A percentile compares a stretch with the other conserved stretches of the same genome.
These are phyloP conservation scores for Tuber microsphaerosporum DNA, from an alignment of 495 filamentous ascomycete genomes.

Conservation along the genomic window DNA sequence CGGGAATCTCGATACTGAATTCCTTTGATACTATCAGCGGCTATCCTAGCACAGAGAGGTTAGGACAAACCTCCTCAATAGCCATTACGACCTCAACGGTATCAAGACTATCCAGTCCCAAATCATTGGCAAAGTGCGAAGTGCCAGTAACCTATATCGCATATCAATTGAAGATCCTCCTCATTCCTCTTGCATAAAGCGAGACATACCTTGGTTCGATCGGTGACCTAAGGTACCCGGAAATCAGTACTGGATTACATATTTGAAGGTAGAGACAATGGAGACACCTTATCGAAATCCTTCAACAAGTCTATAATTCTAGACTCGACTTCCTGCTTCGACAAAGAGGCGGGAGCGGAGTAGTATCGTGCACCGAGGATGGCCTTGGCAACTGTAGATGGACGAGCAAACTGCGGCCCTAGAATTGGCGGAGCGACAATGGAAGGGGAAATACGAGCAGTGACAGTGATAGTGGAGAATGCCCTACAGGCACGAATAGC, in stretches of 20 bases:
- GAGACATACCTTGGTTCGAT: slow-evolving; percentile 55
- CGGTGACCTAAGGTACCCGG: slow-evolving; percentile 25
- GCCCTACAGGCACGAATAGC: slow-evolving; percentile 59
- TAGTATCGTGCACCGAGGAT: slow-evolving; percentile 59
- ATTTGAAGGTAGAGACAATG: slow-evolving; percentile 11
- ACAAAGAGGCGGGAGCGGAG: slow-evolving; percentile 68
- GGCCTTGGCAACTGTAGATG: slow-evolving; percentile 53
- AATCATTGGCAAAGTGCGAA: slow-evolving; percentile 91
- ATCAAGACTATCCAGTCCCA: slow-evolving; percentile 92
- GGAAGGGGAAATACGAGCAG: slow-evolving; percentile 51
- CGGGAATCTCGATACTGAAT: slow-evolving; percentile 99
- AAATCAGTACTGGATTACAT: slow-evolving; percentile 20
- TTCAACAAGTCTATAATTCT: slow-evolving; percentile 86
- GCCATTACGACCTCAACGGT: slow-evolving; percentile 99
- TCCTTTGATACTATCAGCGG: slow-evolving; percentile 57
- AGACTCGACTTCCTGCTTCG: slow-evolving; percentile 77
- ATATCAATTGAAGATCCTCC: slow-evolving; percentile 15
- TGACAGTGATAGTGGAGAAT: slow-evolving; percentile 50
- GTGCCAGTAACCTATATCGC: slow-evolving; percentile 60
- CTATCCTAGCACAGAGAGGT: neutral
- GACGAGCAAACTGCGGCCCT: slow-evolving; percentile 34
- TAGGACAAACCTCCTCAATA: slow-evolving; percentile 81
- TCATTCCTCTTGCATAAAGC: neutral
- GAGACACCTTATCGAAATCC: slow-evolving; percentile 92
- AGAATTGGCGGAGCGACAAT: slow-evolving; percentile 49